Conservation (phyloP, 306 rosid genomes). For the Dicorynia guianensis region DNA sequence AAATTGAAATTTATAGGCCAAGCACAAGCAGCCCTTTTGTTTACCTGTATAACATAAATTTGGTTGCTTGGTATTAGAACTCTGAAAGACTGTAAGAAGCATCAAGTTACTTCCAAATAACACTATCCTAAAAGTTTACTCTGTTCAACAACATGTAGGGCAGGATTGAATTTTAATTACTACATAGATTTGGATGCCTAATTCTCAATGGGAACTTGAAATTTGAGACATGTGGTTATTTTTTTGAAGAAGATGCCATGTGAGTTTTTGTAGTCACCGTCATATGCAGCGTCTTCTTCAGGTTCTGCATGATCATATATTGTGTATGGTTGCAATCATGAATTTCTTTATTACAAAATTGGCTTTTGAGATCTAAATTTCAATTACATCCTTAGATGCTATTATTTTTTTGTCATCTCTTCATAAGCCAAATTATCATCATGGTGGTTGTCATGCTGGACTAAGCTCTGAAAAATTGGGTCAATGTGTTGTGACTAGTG, state of each 20-base stretch:
- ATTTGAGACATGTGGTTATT: neutral
- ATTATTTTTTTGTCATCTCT: neutral
- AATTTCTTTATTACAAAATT: constrained; percentile 5
- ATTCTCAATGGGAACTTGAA: neutral
- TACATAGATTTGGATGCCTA: constrained; percentile 26
- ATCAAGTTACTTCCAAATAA: neutral
- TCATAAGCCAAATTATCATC: neutral
- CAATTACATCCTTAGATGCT: neutral
- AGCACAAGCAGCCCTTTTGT: neutral
- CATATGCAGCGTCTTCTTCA: neutral
- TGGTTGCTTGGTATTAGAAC: neutral
- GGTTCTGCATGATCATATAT: neutral
- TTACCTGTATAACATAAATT: neutral
- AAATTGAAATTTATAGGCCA: constrained; percentile 7
- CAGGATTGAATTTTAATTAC: neutral
- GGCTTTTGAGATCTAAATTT: neutral
- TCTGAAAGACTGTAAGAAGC: neutral
- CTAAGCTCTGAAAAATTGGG: neutral
- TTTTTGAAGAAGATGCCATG: too few relatives aligned
- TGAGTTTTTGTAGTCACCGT: too few relatives aligned
- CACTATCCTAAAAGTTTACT: neutral
- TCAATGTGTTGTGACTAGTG: neutral
- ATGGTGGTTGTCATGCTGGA: neutral
- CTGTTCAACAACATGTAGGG: neutral
- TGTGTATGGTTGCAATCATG: neutral